Evolutionary conservation across 2,329 filamentous ascomycete species (phyloP), one percentile per base, ranked within the genome.

Genomic region (Scedosporium dehoogii): DNA sequence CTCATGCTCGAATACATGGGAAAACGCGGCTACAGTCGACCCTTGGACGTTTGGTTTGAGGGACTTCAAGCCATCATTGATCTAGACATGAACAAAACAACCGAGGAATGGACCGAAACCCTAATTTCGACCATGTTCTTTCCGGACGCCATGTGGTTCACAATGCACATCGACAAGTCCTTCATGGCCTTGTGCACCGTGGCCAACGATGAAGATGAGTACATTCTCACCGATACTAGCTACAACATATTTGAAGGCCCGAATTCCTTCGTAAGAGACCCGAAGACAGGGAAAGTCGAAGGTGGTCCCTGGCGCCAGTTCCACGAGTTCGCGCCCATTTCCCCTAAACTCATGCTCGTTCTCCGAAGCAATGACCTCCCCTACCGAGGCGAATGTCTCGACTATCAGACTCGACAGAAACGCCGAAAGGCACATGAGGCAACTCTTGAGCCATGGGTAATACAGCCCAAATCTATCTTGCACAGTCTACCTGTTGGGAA

Each of bases 171-270:
- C 21, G 56, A 69, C 38, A 59, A 12, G 18, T 66, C 65, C 60
- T 71, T 70, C 60, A 70, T 72, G 69, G 66, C 70, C 10, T 65
- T 73, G 7, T 71, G 69, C 56, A 70, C 67, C 1, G 69, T 69
- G 1, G 61, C 64, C n/a, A 59, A 67, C 18, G 25, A 61, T 0
- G 56, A 66, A 2, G 66, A 66, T 3, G 65, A 69, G 56, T 70
- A 69, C 41, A 57, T 69, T 14, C 63, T 70, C 6, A 66, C 66
- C 2, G 68, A 69, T 29, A 68, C 66, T 23, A 48, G 62, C 44
- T 69, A 68, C 59, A 66, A 68, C 21, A 61, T 72, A n/a, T 69
- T 64, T 16, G 70, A 73, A 62, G 71, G 70, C 1, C 70, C 67
- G 1, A 67, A 63, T 44, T 65, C 55, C 1, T 63, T 66, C 29